Evolutionary conservation across 805 yeast genomes (phyloP).

Genomic region (Spathaspora passalidarum): DNA sequence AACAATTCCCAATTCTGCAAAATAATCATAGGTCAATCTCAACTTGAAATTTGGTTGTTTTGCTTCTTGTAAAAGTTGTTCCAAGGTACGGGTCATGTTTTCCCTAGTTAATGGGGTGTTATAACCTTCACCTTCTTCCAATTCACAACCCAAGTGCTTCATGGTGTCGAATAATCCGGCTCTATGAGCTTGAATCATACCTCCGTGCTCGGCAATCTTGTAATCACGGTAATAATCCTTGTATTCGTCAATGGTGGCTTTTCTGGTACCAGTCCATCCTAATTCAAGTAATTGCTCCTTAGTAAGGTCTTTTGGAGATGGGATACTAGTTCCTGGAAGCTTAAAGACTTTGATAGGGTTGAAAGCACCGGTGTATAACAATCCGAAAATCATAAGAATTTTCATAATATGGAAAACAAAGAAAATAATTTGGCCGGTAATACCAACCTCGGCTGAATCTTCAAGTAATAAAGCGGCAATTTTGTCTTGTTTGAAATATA

Average conservation of each 20-base stretch:
- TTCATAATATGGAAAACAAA: conserved; percentile 73
- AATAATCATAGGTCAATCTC: conserved; percentile 53
- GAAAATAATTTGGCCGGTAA: conserved; percentile 59
- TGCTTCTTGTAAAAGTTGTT: conserved; percentile 25
- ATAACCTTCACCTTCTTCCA: conserved; percentile 84
- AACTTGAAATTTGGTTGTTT: conserved; percentile 38
- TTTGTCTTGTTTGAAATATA: conserved; percentile 33
- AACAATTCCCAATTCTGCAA: conserved; percentile 47
- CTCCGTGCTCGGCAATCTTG: conserved; percentile 66
- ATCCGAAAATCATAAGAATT: conserved; percentile 48
- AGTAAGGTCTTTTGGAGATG: conserved; percentile 24
- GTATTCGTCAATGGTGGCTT: conserved; percentile 68
- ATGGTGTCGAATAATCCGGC: conserved; percentile 64
- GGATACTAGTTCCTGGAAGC: conserved; percentile 2
- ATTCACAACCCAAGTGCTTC: conserved; percentile 54
- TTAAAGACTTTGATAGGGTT: conserved; percentile 53
- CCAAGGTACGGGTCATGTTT: conserved; percentile 15
- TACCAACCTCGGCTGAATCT: conserved; percentile 44
- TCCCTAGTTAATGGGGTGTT: conserved; percentile 51
- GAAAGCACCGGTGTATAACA: conserved; percentile 66
- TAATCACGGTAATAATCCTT: conserved; percentile 63
- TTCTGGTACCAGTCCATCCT: conserved; percentile 96
- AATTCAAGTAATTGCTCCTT: conserved; percentile 57
- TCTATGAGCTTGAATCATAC: conserved; percentile 71
- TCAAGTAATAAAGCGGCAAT: conserved; percentile 46